Percentiles rank a stretch among this genome's conserved stretches.
Evolutionary conservation across 129 eudicot genomes (phyloP).

Genomic region (Deinandra increscens): DNA sequence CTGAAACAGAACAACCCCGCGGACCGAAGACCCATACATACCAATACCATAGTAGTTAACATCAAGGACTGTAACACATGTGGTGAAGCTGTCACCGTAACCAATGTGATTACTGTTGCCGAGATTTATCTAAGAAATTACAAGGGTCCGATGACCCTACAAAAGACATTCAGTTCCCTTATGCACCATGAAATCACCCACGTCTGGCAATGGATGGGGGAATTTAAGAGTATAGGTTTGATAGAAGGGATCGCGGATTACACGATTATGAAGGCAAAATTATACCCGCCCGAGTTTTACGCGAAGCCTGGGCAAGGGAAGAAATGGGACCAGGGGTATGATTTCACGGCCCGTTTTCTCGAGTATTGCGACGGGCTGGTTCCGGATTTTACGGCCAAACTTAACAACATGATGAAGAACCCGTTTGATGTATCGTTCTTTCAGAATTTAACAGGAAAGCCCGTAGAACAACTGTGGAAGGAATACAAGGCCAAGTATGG

Average conservation of each 20-base stretch:
- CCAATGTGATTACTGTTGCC: slow-evolving; percentile 22
- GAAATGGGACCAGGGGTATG: slow-evolving; percentile 21
- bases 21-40: slow-evolving; percentile 16
- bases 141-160: slow-evolving; percentile 6
- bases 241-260: slow-evolving; percentile 29
- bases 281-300: not conserved
- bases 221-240: not conserved
- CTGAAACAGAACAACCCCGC: slow-evolving; percentile 6
- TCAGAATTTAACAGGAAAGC: slow-evolving; percentile 13
- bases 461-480: slow-evolving; percentile 16
- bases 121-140: not conserved
- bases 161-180: slow-evolving; percentile 14
- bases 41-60: not conserved
- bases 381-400: slow-evolving; percentile 12
- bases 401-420: slow-evolving; percentile 20
- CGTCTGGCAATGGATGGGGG: slow-evolving; percentile 35
- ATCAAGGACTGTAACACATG: not conserved
- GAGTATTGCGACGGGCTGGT: slow-evolving; percentile 24
- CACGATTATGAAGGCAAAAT: not conserved
- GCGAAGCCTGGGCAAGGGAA: slow-evolving; percentile 5
- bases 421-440: slow-evolving; percentile 7
- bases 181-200: slow-evolving; percentile 41
- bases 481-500: slow-evolving; percentile 22
- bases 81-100: not conserved
- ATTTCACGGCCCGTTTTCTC: slow-evolving; percentile 24